phyloP scores from a whole-genome alignment of 2,329 filamentous ascomycete species.

The Trichoderma afroharzianum region DNA sequence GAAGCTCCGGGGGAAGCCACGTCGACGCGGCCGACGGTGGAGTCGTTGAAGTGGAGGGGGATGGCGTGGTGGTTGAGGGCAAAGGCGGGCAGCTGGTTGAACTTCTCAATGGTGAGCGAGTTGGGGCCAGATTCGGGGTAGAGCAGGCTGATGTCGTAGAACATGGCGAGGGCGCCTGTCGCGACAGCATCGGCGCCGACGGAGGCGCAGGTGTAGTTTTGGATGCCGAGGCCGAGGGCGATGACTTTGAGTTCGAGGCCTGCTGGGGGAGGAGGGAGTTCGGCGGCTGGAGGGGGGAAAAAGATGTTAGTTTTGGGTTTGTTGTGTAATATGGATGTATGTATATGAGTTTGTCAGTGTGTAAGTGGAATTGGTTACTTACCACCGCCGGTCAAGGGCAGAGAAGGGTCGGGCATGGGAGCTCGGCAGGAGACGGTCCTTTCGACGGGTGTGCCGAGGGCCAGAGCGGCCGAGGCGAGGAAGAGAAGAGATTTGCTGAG shows the following conservation, averaged over 20 bases:
- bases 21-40: constrained; percentile 26
- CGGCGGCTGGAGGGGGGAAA: constrained; percentile 30
- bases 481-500: constrained; percentile 33
- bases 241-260: constrained; percentile 49
- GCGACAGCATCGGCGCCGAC: constrained; percentile 35
- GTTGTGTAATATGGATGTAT: not conserved
- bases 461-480: constrained; percentile 34
- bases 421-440: constrained; percentile 11
- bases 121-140: constrained; percentile 42
- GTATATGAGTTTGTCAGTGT: not conserved
- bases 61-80: constrained; percentile 41
- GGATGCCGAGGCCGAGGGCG: constrained; percentile 60
- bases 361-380: constrained; percentile 22
- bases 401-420: constrained; percentile 20
- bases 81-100: constrained; percentile 37
- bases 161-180: constrained; percentile 56
- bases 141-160: constrained; percentile 55
- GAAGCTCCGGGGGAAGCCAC: constrained; percentile 39
- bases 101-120: constrained; percentile 39
- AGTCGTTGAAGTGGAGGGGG: constrained; percentile 46
- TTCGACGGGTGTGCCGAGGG: constrained; percentile 27
- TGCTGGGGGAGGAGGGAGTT: constrained; percentile 43
- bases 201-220: constrained; percentile 63
- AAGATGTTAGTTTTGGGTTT: constrained; percentile 19
- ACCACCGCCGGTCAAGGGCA: constrained; percentile 41